Conservation (phyloP, 345 rosid genomes). For the Anastatica hierochuntica region DNA sequence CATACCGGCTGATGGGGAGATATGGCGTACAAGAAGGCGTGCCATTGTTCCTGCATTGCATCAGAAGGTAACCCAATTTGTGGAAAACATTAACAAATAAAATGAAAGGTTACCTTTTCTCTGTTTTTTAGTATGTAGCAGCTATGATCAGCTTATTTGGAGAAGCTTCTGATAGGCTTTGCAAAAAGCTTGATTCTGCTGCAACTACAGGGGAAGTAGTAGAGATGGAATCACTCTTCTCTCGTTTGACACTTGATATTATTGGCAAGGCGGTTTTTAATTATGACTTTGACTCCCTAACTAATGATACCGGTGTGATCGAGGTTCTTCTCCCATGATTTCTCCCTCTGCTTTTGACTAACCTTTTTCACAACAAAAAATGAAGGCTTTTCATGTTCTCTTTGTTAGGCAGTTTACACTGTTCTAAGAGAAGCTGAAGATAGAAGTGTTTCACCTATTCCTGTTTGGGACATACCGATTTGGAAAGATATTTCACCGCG, state of each 20-base stretch:
- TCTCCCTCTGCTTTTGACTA: too few species aligned
- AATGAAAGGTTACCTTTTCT: background rate
- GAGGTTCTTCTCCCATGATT: conserved; percentile 45
- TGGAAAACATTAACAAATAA: too few species aligned
- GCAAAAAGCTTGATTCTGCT: conserved; percentile 67
- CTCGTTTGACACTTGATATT: conserved; percentile 80
- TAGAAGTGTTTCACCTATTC: conserved; percentile 87
- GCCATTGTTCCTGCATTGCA: conserved; percentile 91
- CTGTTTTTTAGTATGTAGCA: conserved; percentile 57
- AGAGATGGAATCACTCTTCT: conserved; percentile 96
- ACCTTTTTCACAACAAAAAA: too few species aligned
- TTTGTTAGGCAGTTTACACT: conserved; percentile 77
- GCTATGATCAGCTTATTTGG: conserved; percentile 88
- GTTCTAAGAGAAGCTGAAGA: conserved; percentile 94
- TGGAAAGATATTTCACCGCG: conserved; percentile 90
- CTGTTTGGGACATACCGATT: conserved; percentile 84
- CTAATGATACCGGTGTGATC: conserved; percentile 89
- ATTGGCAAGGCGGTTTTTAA: conserved; percentile 96
- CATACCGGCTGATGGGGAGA: conserved; percentile 92
- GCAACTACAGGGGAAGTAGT: conserved; percentile 71
- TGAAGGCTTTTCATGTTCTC: conserved; percentile 1
- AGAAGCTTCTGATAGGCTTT: conserved; percentile 78
- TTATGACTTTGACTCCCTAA: conserved; percentile 84
- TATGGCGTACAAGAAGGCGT: conserved; percentile 92
- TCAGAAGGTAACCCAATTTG: conserved; percentile 71